A percentile compares a stretch with the other conserved stretches of the same genome.
Evolutionary conservation across 2,329 filamentous ascomycete species (phyloP).

Genomic region (Nemania sp.): DNA sequence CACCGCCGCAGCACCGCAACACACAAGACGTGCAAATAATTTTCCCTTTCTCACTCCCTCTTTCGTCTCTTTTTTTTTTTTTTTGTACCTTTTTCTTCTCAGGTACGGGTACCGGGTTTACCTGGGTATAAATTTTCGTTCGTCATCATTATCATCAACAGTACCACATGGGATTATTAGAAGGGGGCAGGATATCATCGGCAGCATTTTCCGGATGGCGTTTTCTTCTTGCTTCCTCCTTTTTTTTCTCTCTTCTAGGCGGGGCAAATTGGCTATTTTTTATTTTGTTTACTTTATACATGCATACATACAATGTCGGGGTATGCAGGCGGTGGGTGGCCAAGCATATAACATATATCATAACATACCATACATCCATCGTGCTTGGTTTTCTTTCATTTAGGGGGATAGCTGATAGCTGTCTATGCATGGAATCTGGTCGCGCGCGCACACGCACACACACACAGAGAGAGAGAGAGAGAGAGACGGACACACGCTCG

Average conservation of each 20-base stretch:
- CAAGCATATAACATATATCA: too few species aligned
- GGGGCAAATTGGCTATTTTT: neutral
- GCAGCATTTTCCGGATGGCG: slow-evolving; percentile 4
- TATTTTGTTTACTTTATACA: too few species aligned
- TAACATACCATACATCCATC: too few species aligned
- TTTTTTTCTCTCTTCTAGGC: too few species aligned
- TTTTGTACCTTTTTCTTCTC: neutral
- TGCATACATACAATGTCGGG: neutral
- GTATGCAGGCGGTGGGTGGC: too few species aligned
- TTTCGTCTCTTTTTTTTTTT: neutral
- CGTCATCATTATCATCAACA: too few species aligned
- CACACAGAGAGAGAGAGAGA: too few species aligned
- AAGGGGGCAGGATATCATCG: neutral
- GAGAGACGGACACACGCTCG: too few species aligned
- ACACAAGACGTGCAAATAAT: neutral
- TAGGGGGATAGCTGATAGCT: too few species aligned
- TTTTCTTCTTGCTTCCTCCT: too few species aligned
- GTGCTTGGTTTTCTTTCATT: too few species aligned
- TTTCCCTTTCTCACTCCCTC: neutral
- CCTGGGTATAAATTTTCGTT: neutral
- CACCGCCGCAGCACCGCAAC: neutral
- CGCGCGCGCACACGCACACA: too few species aligned
- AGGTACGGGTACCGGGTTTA: neutral
- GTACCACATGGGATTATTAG: neutral
- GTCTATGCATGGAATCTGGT: neutral